Conservation (phyloP, 139 green algal genomes). For the Desmodesmus armatus region DNA sequence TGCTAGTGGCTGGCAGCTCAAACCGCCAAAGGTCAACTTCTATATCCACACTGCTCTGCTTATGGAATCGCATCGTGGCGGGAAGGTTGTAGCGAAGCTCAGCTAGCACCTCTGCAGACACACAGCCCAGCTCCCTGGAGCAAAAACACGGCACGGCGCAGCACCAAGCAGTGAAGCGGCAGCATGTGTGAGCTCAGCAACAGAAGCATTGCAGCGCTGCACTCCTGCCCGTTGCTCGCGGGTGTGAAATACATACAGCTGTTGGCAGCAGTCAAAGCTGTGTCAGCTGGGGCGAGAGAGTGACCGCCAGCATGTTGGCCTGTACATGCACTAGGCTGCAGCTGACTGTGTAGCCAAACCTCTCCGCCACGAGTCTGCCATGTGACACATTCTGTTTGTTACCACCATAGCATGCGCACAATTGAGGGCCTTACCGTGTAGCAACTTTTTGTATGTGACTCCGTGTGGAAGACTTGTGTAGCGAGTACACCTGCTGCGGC, state of each 20-base stretch:
- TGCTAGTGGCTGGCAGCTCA: slow-evolving; percentile 46
- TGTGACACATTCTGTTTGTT: too few relatives aligned
- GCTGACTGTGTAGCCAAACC: too few relatives aligned
- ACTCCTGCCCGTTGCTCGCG: too few relatives aligned
- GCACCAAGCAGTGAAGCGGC: too few relatives aligned
- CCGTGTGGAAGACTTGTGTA: slow-evolving; percentile 93
- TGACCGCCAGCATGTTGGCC: too few relatives aligned
- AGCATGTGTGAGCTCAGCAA: background rate
- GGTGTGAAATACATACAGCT: too few relatives aligned
- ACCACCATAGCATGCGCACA: too few relatives aligned
- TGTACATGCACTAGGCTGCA: too few relatives aligned
- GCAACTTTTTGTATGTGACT: slow-evolving; percentile 78
- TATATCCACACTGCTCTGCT: slow-evolving; percentile 69
- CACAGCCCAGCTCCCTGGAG: slow-evolving; percentile 68
- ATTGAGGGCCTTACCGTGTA: too few relatives aligned
- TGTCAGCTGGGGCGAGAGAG: too few relatives aligned
- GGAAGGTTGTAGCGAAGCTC: slow-evolving; percentile 94
- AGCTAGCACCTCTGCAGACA: slow-evolving; percentile 84
- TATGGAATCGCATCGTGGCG: slow-evolving; percentile 87
- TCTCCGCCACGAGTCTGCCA: too few relatives aligned
- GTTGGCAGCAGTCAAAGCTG: too few relatives aligned
- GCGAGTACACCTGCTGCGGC: slow-evolving; percentile 81
- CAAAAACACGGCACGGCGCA: background rate
- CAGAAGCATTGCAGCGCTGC: background rate
- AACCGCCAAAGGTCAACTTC: slow-evolving; percentile 92